A percentile compares a stretch with the other conserved stretches of the same genome.
Evolutionary conservation across 1,284 basidiomycete species (phyloP).

Genomic region (Cerrena zonata): DNA sequence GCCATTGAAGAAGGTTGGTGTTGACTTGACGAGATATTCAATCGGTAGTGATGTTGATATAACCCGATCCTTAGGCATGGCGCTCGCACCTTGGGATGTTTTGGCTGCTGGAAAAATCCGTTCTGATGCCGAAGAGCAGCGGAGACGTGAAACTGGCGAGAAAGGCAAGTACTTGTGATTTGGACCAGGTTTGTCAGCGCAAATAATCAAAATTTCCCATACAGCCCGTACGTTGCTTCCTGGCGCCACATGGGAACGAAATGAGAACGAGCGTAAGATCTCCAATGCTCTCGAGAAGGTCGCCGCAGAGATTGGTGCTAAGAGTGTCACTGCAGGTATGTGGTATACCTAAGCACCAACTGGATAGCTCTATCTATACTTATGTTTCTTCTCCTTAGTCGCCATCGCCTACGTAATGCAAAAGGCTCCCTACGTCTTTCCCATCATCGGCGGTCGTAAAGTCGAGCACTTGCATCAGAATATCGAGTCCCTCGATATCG

Average conservation of each 20-base stretch:
- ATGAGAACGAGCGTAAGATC: constrained; percentile 34
- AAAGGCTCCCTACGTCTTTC: too few species aligned
- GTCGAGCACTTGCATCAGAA: too few species aligned
- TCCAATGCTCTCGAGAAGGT: too few species aligned
- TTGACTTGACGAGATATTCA: too few species aligned
- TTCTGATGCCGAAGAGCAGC: constrained; percentile 39
- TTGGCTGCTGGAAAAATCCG: constrained; percentile 41
- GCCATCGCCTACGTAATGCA: constrained; percentile 44
- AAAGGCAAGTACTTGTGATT: background rate
- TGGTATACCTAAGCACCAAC: background rate
- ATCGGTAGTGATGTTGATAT: too few species aligned
- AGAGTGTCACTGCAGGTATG: constrained; percentile 20
- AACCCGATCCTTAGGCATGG: constrained; percentile 36
- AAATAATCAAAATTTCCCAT: too few species aligned
- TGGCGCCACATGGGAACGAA: constrained; percentile 35
- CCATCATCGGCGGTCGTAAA: too few species aligned
- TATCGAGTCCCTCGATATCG: constrained; percentile 39
- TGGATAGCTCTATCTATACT: background rate
- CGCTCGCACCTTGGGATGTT: constrained; percentile 44
- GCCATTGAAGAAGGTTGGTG: background rate
- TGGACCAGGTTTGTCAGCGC: too few species aligned
- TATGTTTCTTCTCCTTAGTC: constrained; percentile 17
- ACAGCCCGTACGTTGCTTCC: constrained; percentile 25
- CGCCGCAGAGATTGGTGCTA: constrained; percentile 35
- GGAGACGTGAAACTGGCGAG: constrained; percentile 5